Conservation (phyloP, 345 rosid genomes). For the Crucihimalaya himalaica region DNA sequence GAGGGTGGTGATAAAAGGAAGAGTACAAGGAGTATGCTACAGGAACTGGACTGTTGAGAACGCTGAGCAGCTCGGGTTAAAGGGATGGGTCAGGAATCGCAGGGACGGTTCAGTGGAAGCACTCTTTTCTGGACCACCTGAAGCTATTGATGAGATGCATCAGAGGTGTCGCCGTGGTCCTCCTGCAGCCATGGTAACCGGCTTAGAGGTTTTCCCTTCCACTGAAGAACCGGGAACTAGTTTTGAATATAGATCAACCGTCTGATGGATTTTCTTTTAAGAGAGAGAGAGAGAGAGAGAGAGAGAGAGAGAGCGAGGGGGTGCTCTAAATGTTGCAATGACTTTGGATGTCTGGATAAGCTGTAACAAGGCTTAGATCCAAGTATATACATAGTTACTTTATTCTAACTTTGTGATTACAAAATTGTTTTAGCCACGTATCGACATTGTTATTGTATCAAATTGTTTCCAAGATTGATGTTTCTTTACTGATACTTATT, state of each 20-base stretch:
- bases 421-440: too few species aligned
- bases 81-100: slow-evolving; percentile 90
- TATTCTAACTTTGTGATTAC: too few species aligned
- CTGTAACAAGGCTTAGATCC: neutral
- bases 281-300: neutral
- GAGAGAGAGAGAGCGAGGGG: neutral
- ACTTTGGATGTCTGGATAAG: too few species aligned
- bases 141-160: slow-evolving; percentile 75
- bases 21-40: slow-evolving; percentile 91
- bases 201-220: slow-evolving; percentile 71
- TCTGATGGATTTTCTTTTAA: slow-evolving; percentile 36
- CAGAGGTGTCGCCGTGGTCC: slow-evolving; percentile 90
- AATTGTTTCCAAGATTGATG: too few species aligned
- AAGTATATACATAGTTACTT: too few species aligned
- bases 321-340: neutral
- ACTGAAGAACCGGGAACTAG: slow-evolving; percentile 67
- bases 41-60: slow-evolving; percentile 86
- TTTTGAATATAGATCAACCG: slow-evolving; percentile 62
- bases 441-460: too few species aligned
- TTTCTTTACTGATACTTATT: too few species aligned
- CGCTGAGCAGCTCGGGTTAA: slow-evolving; percentile 70
- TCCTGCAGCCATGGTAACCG: slow-evolving; percentile 69
- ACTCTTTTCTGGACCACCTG: slow-evolving; percentile 66
- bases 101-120: slow-evolving; percentile 93
- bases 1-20: slow-evolving; percentile 72